Evolutionary conservation across 2,329 filamentous ascomycete species (phyloP), one percentile per base, ranked within the genome.

Genomic region (Nemania serpens): DNA sequence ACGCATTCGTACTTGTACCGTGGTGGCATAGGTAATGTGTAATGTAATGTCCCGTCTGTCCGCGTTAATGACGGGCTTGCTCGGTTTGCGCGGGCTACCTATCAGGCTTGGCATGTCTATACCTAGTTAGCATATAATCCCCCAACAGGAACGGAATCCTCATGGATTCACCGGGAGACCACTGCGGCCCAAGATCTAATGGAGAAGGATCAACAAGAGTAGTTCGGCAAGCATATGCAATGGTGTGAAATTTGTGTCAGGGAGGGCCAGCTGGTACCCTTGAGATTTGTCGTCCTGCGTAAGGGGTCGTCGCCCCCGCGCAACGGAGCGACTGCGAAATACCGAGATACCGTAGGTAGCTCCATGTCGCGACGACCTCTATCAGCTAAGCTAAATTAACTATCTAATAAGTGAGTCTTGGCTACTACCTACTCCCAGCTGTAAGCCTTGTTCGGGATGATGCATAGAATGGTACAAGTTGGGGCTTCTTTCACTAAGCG

Each of bases 401-500:
- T 33, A 51, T 47, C 46, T 53, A 62, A 55, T 59, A 55, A 64
- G 37, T 58, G 45, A 57, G 46, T 51, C 15, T 55, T 41, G 55
- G 48, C 59, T 39, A 29, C 58, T 57, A 46, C 43, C 43, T 46
- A 50, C 52, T 18, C 37, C 56, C 49, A 61, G 61, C 61, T 66
- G 64, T 62, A 68, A 63, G 65, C 64, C 66, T 67, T 64, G 55
- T 56, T 61, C 61, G 57, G 61, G 57, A 64, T 59, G 59, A 65
- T 48, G 59, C 58, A 58, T 59, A 61, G 46, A 52, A 56, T 65
- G 52, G 55, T 50, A 61, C 57, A 47, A 33, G 46, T 36, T 59
- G 55, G 55, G 47, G 59, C 52, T 53, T 61, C 58, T 47, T 39
- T 55, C 39, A 54, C 59, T 58, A 61, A 49, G 53, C 58, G 59